phyloP scores from a whole-genome alignment of 306 rosid genomes.

The Erythrophleum fordii region DNA sequence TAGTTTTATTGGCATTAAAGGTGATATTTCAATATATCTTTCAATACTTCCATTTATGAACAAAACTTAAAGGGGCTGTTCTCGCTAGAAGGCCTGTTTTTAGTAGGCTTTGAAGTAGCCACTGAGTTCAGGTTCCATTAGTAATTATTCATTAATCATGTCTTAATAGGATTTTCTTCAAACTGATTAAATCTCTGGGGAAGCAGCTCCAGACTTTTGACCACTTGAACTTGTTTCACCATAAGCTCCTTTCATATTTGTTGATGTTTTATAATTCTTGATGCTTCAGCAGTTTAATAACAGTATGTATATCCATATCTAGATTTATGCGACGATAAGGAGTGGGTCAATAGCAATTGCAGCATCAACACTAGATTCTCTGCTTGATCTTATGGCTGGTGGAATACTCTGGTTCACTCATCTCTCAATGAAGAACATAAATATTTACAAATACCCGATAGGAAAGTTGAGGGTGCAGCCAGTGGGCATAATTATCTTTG shows the following conservation, averaged over 20 bases:
- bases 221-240: conserved; percentile 15
- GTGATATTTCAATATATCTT: conserved; percentile 40
- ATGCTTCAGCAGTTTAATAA: conserved; percentile 14
- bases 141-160: neutral
- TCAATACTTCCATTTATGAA: conserved; percentile 1
- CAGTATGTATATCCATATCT: conserved; percentile 4
- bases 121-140: neutral
- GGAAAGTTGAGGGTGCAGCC: conserved; percentile 96
- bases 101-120: conserved; percentile 1
- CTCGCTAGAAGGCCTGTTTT: neutral
- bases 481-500: conserved; percentile 91
- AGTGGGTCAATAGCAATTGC: conserved; percentile 86
- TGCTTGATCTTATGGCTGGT: conserved; percentile 92
- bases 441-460: conserved; percentile 81
- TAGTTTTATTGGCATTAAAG: conserved; percentile 61
- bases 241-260: conserved; percentile 16
- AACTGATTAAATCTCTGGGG: conserved; percentile 7
- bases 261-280: conserved; percentile 2
- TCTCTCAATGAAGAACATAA: conserved; percentile 77
- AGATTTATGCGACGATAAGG: conserved; percentile 71
- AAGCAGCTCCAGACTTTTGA: neutral
- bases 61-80: neutral
- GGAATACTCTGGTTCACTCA: conserved; percentile 97
- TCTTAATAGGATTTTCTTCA: neutral
- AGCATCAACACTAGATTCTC: conserved; percentile 79